Conservation (phyloP, 1,284 basidiomycete species). For the Sporisorium iseilematis-ciliati region DNA sequence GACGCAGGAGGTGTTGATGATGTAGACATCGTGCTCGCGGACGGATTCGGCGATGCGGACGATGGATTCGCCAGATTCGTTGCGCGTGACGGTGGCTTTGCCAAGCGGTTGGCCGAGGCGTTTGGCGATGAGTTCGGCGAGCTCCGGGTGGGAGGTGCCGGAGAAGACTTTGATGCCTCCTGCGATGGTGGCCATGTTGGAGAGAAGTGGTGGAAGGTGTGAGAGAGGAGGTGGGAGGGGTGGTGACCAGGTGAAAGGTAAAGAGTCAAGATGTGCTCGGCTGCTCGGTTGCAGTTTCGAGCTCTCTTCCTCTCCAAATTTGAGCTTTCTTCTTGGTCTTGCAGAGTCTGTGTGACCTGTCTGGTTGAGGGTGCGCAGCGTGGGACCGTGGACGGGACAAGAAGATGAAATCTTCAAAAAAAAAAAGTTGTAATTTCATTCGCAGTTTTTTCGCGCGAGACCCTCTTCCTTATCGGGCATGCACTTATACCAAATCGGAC, state of each 20-base stretch:
- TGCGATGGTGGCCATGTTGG: conserved; percentile 27
- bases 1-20: conserved; percentile 93
- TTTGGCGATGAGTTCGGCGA: conserved; percentile 92
- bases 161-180: conserved; percentile 54
- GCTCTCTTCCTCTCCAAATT: background rate
- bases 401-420: background rate
- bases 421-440: conserved; percentile 29
- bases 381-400: background rate
- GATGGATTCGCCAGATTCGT: conserved; percentile 90
- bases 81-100: conserved; percentile 81
- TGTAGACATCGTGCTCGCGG: conserved; percentile 98
- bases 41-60: conserved; percentile 95
- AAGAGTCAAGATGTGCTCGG: conserved; percentile 7
- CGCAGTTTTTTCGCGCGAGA: conserved; percentile 4
- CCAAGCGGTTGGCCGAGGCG: conserved; percentile 70
- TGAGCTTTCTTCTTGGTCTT: background rate
- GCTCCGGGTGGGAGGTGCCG: conserved; percentile 81
- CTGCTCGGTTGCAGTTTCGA: background rate
- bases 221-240: background rate
- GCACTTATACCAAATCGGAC: background rate
- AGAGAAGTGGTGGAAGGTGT: background rate
- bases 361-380: background rate
- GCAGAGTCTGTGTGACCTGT: background rate
- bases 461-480: background rate
- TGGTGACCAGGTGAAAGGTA: conserved; percentile 40